Conservation (phyloP, 208 protist species). For the Acanthamoeba culbertsoni region DNA sequence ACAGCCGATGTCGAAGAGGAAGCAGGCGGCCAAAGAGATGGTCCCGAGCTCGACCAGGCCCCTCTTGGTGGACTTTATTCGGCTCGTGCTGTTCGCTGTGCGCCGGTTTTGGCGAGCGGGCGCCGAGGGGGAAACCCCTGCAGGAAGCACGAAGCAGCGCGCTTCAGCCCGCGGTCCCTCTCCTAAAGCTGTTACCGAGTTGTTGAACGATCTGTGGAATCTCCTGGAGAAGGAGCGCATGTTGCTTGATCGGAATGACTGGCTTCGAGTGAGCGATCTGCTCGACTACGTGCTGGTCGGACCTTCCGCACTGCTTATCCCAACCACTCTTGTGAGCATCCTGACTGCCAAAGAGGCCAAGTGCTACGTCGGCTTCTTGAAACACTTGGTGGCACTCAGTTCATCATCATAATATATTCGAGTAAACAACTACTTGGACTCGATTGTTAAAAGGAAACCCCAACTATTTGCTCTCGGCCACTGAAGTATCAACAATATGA, state of each 20-base stretch:
- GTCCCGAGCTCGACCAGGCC: not conserved
- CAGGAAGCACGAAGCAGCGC: not conserved
- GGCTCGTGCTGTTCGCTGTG: not conserved
- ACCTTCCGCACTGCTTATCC: not conserved
- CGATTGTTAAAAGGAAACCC: too few species aligned
- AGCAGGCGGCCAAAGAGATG: not conserved
- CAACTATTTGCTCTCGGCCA: too few species aligned
- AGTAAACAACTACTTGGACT: not conserved
- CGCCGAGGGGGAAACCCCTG: not conserved
- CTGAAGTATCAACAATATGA: too few species aligned
- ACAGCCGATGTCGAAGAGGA: not conserved
- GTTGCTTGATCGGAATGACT: not conserved
- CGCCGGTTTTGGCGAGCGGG: not conserved
- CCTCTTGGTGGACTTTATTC: not conserved
- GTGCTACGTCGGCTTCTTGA: not conserved
- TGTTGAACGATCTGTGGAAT: not conserved
- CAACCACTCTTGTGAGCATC: not conserved
- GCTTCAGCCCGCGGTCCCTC: not conserved
- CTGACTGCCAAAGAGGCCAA: not conserved
- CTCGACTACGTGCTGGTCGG: not conserved
- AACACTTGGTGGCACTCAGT: not conserved
- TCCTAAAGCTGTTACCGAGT: not conserved
- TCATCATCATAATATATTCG: not conserved
- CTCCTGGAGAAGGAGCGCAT: not conserved
- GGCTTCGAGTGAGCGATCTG: not conserved